Evolutionary conservation across 805 yeast genomes (phyloP).

Genomic region (Monosporozyma servazzii): DNA sequence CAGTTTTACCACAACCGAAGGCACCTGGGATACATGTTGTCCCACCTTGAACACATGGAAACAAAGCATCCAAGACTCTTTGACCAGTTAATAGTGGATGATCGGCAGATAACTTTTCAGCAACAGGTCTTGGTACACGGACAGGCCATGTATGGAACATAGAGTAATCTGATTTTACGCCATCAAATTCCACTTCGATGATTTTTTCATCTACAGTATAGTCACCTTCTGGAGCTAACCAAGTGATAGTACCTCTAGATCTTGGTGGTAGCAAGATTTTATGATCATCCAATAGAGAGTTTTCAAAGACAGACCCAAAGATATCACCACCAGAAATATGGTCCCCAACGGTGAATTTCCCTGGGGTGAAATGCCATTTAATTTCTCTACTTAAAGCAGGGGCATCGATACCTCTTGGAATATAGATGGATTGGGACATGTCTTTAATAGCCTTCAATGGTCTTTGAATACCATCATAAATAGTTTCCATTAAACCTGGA

Average conservation of each 20-base stretch:
- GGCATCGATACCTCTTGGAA: slow-evolving; percentile 97
- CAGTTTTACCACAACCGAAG: slow-evolving; percentile 98
- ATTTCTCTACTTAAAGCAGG: slow-evolving; percentile 84
- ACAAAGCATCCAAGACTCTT: slow-evolving; percentile 93
- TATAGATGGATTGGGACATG: slow-evolving; percentile 80
- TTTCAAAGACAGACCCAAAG: slow-evolving; percentile 87
- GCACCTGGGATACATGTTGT: slow-evolving; percentile 99
- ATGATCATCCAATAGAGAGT: slow-evolving; percentile 86
- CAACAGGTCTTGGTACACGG: slow-evolving; percentile 97
- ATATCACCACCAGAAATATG: slow-evolving; percentile 98
- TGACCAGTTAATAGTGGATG: slow-evolving; percentile 96
- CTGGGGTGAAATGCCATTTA: slow-evolving; percentile 83
- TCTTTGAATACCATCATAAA: slow-evolving; percentile 99
- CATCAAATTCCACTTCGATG: slow-evolving; percentile 91
- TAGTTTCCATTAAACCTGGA: slow-evolving; percentile 98
- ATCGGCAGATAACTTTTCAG: slow-evolving; percentile 88
- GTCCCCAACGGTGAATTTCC: slow-evolving; percentile 70
- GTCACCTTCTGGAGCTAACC: slow-evolving; percentile 82
- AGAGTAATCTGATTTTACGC: slow-evolving; percentile 66
- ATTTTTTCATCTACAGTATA: slow-evolving; percentile 85
- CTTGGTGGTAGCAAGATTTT: slow-evolving; percentile 94
- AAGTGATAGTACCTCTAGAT: slow-evolving; percentile 93
- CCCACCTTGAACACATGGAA: slow-evolving; percentile 99
- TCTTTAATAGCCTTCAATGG: slow-evolving; percentile 92
- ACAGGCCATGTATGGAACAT: slow-evolving; percentile 99